Base-by-base conservation (phyloP, 257 asterid genomes). In the Gentiana straminea region DNA sequence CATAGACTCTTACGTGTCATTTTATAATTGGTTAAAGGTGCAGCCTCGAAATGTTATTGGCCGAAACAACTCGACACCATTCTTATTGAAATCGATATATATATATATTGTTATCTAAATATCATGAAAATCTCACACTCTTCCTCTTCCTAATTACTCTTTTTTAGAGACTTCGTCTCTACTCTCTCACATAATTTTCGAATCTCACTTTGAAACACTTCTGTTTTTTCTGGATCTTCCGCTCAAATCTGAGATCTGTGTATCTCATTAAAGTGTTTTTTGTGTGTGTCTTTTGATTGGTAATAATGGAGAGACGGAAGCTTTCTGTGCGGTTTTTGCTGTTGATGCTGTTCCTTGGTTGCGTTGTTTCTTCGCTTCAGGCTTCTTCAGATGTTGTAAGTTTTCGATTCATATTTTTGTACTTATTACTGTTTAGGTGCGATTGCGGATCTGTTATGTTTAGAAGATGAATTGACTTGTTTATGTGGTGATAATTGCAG, bases 381-480 rank as follows among this genome's bases (percentile, higher is more conserved):
- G 97, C 97, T 54, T 78, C 97, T 54, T 78, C 95, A 13, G 88
- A 78, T 61, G 81, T 72, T 79, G 98, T 83, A 75, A 41, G 81
- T 52, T 10, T 13, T 54, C 5, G 0, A 2, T 6, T 55, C 32
- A 34, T 32, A 1, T 52, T 48, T 57, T 54, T 32, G 65, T 38
- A 41, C 7, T 41, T 41, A 41, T 41, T 41, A 5, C 41, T 39
- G 7, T 39, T 5, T 38, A 54, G 44, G 33, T 64, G 39, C 48
- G 36, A 60, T 55, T 64, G 51, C 7, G 3, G 51, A 43, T 37
- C 13, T 52, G 47, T 32, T 13, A 52, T 36, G 3, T 35, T 7
- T 6, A 68, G 69, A 60, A 69, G 58, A 51, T 15, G 44, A 11
- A 50, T 52, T 43, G 39, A 24, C 12, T 52, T 34, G 1, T 41